A percentile compares a stretch with the other conserved stretches of the same genome.
Conservation (phyloP, 2,329 filamentous ascomycete genomes). For the Raffaelea arxii region DNA sequence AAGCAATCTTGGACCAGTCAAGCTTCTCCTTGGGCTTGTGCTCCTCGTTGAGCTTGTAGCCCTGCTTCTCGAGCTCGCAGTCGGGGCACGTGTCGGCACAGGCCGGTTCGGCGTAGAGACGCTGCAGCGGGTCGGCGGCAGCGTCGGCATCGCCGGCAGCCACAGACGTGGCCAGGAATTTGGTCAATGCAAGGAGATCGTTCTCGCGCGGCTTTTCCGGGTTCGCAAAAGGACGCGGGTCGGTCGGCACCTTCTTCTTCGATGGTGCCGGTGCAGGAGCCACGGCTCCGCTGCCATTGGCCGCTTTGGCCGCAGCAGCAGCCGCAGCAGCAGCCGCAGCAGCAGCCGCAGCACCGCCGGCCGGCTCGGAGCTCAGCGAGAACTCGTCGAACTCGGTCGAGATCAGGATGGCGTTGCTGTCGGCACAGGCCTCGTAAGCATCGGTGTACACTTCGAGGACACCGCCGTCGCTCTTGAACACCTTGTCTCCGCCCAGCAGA, state of each 20-base stretch:
- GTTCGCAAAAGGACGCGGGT: slow-evolving; percentile 35
- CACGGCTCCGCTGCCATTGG: neutral
- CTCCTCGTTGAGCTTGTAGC: slow-evolving; percentile 20
- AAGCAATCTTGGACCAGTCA: slow-evolving; percentile 41
- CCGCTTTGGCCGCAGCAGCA: slow-evolving; percentile 1
- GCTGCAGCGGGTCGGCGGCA: slow-evolving; percentile 32
- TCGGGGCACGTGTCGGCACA: slow-evolving; percentile 40
- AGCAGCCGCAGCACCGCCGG: slow-evolving; percentile 12
- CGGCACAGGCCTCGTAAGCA: slow-evolving; percentile 38
- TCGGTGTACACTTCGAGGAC: slow-evolving; percentile 37
- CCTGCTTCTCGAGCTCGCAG: slow-evolving; percentile 25
- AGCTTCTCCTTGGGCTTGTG: slow-evolving; percentile 36
- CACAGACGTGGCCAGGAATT: slow-evolving; percentile 27
- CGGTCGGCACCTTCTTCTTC: slow-evolving; percentile 24
- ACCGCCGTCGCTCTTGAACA: slow-evolving; percentile 26
- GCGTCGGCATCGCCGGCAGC: slow-evolving; percentile 14
- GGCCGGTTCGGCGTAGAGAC: slow-evolving; percentile 32
- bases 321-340: slow-evolving; percentile 22
- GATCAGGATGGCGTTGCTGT: slow-evolving; percentile 40
- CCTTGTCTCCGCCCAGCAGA: slow-evolving; percentile 25
- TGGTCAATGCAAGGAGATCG: slow-evolving; percentile 38
- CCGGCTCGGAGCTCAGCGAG: slow-evolving; percentile 20
- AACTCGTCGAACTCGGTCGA: slow-evolving; percentile 50
- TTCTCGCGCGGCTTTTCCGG: slow-evolving; percentile 26
- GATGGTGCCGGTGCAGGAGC: neutral